Percentiles rank a stretch among this genome's conserved stretches.
These are phyloP conservation scores for Diaporthe citriasiana DNA, from an alignment of 2,329 filamentous ascomycete species.

Conservation along the genomic window DNA sequence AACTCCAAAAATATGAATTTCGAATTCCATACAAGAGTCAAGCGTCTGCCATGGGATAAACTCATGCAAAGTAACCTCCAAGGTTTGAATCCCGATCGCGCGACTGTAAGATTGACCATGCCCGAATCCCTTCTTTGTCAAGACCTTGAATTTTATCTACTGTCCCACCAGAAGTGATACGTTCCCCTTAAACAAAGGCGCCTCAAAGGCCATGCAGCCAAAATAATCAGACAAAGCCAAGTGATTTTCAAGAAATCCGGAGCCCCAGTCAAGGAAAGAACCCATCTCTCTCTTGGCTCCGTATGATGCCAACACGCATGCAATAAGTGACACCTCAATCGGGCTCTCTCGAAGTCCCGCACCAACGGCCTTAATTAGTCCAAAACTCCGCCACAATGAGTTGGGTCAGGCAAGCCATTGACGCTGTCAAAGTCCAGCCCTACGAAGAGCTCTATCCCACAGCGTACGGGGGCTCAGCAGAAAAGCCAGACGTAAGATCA, in stretches of 20 bases:
- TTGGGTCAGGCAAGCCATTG: slow-evolving; percentile 27
- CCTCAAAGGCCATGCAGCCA: neutral
- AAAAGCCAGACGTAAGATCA: slow-evolving; percentile 23
- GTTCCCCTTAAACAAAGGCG: neutral
- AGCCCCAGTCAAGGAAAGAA: no score
- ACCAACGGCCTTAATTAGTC: neutral
- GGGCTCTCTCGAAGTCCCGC: accelerated
- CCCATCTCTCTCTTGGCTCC: no score
- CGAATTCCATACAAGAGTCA: no score
- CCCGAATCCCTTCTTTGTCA: neutral
- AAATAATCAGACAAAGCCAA: neutral
- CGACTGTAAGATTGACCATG: no score
- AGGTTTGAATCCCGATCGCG: no score
- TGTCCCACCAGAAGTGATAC: neutral
- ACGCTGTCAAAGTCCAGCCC: neutral
- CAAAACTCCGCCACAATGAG: neutral
- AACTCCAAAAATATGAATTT: no score
- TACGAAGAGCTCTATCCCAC: slow-evolving; percentile 36
- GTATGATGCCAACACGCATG: no score
- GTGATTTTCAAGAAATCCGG: neutral
- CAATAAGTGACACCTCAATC: no score
- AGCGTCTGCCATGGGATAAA: no score
- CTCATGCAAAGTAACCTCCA: no score
- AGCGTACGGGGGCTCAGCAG: neutral
- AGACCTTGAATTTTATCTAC: accelerated